Evolutionary conservation across 805 yeast species (phyloP).

Genomic region (Ascoidea rubescens): DNA sequence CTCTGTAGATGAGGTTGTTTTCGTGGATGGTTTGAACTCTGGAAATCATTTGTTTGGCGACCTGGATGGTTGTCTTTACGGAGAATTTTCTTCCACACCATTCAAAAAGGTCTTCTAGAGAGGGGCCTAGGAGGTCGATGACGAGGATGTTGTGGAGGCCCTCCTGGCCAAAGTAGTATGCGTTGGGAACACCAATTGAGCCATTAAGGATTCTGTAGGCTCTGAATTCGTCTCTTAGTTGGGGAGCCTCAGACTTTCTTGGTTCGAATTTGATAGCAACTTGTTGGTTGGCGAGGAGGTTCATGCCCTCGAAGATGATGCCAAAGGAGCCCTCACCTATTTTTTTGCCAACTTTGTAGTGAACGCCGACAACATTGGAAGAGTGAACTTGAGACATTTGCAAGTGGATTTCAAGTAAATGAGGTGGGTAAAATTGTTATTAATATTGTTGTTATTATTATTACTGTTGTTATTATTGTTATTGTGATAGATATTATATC

Average conservation of each 20-base stretch:
- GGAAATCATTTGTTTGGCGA: slow-evolving; percentile 67
- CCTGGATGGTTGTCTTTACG: slow-evolving; percentile 57
- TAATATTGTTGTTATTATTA: too few species aligned
- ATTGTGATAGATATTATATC: too few species aligned
- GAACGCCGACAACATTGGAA: slow-evolving; percentile 32
- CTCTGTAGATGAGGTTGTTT: slow-evolving; percentile 65
- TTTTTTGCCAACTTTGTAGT: slow-evolving; percentile 69
- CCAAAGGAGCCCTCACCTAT: slow-evolving; percentile 87
- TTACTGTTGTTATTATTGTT: too few species aligned
- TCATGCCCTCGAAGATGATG: slow-evolving; percentile 70
- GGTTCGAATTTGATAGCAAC: slow-evolving; percentile 80
- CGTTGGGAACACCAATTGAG: slow-evolving; percentile 66
- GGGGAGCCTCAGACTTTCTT: slow-evolving; percentile 73
- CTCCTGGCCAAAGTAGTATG: slow-evolving; percentile 76
- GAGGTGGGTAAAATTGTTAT: too few species aligned
- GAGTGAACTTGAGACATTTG: neutral
- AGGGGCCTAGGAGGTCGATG: slow-evolving; percentile 68
- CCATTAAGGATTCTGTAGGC: slow-evolving; percentile 62
- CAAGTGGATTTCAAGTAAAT: neutral
- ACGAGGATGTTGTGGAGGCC: slow-evolving; percentile 69
- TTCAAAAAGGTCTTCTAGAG: slow-evolving; percentile 71
- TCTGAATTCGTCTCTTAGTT: slow-evolving; percentile 66
- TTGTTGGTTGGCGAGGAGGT: slow-evolving; percentile 39
- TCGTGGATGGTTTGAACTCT: slow-evolving; percentile 63
- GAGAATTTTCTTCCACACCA: slow-evolving; percentile 76